Percentiles rank a stretch among this genome's conserved stretches.
Evolutionary conservation across 192 early-diverging fungal genomes (phyloP).

Genomic region (Dimargaris verticillata): DNA sequence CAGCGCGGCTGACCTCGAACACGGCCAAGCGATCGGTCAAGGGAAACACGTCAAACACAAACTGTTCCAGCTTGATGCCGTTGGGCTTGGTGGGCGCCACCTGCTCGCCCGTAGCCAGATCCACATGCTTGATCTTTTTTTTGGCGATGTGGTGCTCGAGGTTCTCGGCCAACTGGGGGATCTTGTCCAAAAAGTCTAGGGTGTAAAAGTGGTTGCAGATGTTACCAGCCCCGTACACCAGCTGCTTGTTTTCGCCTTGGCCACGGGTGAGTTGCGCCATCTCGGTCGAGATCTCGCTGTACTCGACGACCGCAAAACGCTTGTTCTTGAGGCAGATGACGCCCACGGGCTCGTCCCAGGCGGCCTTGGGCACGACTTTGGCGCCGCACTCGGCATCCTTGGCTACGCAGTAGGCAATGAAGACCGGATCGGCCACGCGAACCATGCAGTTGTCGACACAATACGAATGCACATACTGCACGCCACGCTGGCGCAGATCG

Average conservation of each 20-base stretch:
- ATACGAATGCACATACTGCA: constrained; percentile 85
- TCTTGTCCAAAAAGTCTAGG: constrained; percentile 68
- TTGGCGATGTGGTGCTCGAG: constrained; percentile 94
- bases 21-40: constrained; percentile 77
- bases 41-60: constrained; percentile 99
- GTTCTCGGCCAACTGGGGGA: constrained; percentile 62
- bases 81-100: constrained; percentile 64
- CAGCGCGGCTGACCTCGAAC: constrained; percentile 76
- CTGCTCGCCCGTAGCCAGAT: constrained; percentile 52
- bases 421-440: constrained; percentile 89
- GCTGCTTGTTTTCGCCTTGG: constrained; percentile 32
- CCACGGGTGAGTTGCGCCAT: constrained; percentile 49
- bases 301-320: constrained; percentile 82
- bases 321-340: constrained; percentile 82
- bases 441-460: constrained; percentile 97
- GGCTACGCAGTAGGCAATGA: constrained; percentile 81
- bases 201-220: constrained; percentile 99
- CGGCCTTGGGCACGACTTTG: constrained; percentile 80
- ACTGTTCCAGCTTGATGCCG: constrained; percentile 97
- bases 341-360: constrained; percentile 81
- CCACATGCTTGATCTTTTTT: constrained; percentile 93
- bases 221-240: constrained; percentile 84
- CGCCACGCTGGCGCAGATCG: constrained; percentile 62
- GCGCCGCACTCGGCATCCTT: constrained; percentile 87
- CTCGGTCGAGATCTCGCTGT: constrained; percentile 77